Percentiles rank a stretch among this genome's conserved stretches.
Conservation (phyloP, 257 asterid genomes). For the Vinca minor region DNA sequence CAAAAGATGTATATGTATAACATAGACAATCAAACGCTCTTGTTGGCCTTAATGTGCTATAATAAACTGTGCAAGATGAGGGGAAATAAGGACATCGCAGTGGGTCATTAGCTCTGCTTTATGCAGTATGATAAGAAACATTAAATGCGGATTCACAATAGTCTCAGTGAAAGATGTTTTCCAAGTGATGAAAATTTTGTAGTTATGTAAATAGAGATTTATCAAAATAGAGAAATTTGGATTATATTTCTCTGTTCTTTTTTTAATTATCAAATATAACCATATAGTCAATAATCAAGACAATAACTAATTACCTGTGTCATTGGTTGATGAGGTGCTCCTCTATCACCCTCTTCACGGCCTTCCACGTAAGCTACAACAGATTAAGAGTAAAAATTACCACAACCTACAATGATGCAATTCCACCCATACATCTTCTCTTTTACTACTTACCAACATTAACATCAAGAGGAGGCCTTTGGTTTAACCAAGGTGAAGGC, state of each 20-base stretch:
- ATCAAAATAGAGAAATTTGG: neutral
- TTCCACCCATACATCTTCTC: neutral
- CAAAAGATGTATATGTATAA: too few species aligned
- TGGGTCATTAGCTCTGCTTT: too few species aligned
- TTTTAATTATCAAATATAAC: neutral
- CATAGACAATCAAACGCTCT: too few species aligned
- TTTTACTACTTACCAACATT: constrained; percentile 66
- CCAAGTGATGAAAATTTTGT: too few species aligned
- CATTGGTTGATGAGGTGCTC: constrained; percentile 61
- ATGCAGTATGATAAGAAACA: too few species aligned
- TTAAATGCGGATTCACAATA: too few species aligned
- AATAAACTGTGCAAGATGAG: too few species aligned
- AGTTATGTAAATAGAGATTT: too few species aligned
- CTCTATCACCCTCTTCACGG: constrained; percentile 75
- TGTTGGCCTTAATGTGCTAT: too few species aligned
- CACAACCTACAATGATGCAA: neutral
- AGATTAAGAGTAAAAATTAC: constrained; percentile 7
- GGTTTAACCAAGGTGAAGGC: constrained; percentile 74
- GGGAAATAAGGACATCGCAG: too few species aligned
- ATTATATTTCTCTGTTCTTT: neutral
- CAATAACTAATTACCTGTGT: constrained; percentile 56
- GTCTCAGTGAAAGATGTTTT: too few species aligned
- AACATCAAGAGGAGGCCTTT: constrained; percentile 89
- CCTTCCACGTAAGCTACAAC: constrained; percentile 78
- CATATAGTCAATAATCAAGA: neutral